phyloP scores from a whole-genome alignment of 2,329 filamentous ascomycete species.

The Penicillium concentricum region DNA sequence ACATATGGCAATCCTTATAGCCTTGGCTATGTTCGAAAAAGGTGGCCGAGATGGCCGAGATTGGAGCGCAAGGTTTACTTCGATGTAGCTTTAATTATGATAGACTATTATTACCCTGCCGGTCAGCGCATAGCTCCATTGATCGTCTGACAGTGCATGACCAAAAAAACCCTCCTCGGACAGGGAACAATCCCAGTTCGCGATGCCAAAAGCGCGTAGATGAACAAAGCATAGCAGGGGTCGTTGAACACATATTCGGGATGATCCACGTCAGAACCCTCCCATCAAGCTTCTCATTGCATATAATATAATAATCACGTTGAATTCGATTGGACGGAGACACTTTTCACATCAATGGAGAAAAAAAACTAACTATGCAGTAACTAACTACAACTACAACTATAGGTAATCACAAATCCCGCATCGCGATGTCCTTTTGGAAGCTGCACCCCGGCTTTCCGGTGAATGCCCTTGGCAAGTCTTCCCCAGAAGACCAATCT shows the following conservation, averaged over 20 bases:
- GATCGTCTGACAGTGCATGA: constrained; percentile 15
- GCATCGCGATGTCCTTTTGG: neutral
- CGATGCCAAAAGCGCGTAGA: neutral
- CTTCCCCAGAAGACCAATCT: neutral
- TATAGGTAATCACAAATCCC: neutral
- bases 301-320: neutral
- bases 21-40: neutral
- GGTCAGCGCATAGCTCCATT: neutral
- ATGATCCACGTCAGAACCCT: constrained; percentile 4
- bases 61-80: neutral
- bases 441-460: constrained; percentile 4
- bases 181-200: constrained; percentile 16
- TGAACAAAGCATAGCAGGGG: neutral
- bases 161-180: neutral
- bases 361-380: neutral
- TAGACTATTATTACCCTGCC: neutral
- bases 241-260: neutral
- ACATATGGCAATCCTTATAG: neutral
- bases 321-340: constrained; percentile 1
- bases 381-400: neutral
- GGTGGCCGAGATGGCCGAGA: neutral
- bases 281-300: constrained; percentile 7
- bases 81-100: neutral
- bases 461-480: constrained; percentile 6
- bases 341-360: neutral